These are phyloP conservation scores for Blastobotrys parvus DNA, from an alignment of 805 yeast genomes.

Conservation along the genomic window DNA sequence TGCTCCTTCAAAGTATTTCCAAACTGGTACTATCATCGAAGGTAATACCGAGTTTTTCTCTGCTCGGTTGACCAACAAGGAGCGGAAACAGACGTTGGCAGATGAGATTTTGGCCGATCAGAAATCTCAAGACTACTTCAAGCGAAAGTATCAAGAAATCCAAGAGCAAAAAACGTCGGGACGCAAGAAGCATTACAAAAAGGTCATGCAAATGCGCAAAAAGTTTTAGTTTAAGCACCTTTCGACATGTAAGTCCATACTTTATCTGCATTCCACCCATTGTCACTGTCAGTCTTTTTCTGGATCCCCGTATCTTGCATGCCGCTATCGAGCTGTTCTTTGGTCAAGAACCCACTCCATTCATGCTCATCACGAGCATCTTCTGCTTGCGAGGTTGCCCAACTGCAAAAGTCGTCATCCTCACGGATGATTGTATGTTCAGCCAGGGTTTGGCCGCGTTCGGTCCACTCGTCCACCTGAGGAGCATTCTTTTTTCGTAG, in stretches of 20 bases:
- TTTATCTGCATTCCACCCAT: constrained; percentile 14
- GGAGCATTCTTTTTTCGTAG: constrained; percentile 83
- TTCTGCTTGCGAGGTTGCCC: constrained; percentile 54
- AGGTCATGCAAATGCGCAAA: constrained; percentile 51
- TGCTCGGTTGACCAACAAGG: constrained; percentile 55
- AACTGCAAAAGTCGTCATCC: constrained; percentile 61
- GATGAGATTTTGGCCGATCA: constrained; percentile 75
- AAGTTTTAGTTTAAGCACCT: constrained; percentile 26
- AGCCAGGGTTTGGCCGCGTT: constrained; percentile 32
- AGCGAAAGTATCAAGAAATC: constrained; percentile 73
- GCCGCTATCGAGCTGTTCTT: constrained; percentile 37
- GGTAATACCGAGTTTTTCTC: constrained; percentile 73
- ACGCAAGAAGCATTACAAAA: constrained; percentile 57
- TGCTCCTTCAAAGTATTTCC: constrained; percentile 66
- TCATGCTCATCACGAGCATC: constrained; percentile 47
- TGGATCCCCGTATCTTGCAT: constrained; percentile 9
- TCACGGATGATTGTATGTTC: constrained; percentile 24
- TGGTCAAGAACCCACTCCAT: constrained; percentile 54
- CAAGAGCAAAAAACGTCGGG: constrained; percentile 60
- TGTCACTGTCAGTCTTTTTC: constrained; percentile 4
- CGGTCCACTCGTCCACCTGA: constrained; percentile 83
- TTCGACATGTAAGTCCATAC: constrained; percentile 12
- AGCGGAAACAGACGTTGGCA: constrained; percentile 69
- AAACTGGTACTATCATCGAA: constrained; percentile 80
- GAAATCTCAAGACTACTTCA: constrained; percentile 66